Evolutionary conservation across 345 rosid genomes (phyloP).

Genomic region (Salix exigua): DNA sequence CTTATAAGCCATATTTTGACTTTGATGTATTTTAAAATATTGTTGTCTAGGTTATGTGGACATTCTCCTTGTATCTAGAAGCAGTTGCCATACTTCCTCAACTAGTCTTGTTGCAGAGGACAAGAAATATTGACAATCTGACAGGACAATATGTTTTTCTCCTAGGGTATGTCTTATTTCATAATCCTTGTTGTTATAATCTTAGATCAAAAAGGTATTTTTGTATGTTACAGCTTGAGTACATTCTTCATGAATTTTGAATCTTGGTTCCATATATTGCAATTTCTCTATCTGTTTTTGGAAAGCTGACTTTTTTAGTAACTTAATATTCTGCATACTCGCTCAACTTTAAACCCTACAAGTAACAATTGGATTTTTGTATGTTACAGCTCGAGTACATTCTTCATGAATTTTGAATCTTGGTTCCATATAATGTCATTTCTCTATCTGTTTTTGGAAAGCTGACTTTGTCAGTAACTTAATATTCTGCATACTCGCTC

Average conservation of each 20-base stretch:
- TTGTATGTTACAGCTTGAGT: not conserved
- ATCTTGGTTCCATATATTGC: not conserved
- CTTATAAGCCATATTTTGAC: no score
- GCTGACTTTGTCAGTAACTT: not conserved
- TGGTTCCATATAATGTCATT: not conserved
- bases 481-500: not conserved
- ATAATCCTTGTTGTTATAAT: no score
- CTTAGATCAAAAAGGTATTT: not conserved
- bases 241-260: no score
- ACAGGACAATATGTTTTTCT: conserved; percentile 47
- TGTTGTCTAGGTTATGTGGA: conserved; percentile 39
- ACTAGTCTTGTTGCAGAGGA: conserved; percentile 44
- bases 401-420: not conserved
- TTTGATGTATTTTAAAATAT: not conserved
- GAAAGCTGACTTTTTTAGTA: not conserved
- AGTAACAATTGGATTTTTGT: not conserved
- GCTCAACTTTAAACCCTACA: not conserved
- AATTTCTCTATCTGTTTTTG: not conserved
- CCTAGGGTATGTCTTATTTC: conserved; percentile 41
- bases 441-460: not conserved
- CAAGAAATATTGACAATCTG: conserved; percentile 51
- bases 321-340: not conserved
- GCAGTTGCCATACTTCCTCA: conserved; percentile 58
- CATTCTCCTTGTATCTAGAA: conserved; percentile 48
- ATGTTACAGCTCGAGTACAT: not conserved